These are phyloP conservation scores for Lantana camara DNA, from an alignment of 257 asterid genomes.

Conservation along the genomic window DNA sequence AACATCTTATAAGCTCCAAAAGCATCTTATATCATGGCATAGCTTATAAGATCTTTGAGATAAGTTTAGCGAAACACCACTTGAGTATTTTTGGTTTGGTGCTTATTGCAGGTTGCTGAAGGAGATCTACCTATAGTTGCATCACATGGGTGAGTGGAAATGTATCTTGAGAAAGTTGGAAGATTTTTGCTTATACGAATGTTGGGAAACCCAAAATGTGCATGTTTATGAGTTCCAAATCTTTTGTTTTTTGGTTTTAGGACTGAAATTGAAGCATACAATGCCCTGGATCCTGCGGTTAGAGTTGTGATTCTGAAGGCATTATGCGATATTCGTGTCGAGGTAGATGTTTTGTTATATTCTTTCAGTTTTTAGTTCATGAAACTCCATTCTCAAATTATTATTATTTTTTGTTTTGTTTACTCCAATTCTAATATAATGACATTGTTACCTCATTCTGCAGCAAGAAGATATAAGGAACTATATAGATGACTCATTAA, in stretches of 20 bases:
- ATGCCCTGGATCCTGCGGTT: slow-evolving; percentile 80
- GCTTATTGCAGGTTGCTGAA: slow-evolving; percentile 82
- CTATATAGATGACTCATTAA: slow-evolving; percentile 77
- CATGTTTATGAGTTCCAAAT: slow-evolving; percentile 22
- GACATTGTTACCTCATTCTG: slow-evolving; percentile 41
- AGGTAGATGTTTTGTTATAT: slow-evolving; percentile 48
- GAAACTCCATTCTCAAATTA: background rate
- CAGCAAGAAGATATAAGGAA: slow-evolving; percentile 97
- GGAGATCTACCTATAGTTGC: slow-evolving; percentile 97
- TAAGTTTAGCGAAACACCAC: no score
- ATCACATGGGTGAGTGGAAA: slow-evolving; percentile 83
- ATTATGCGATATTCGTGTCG: slow-evolving; percentile 96
- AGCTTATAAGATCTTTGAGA: no score
- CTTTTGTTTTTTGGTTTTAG: slow-evolving; percentile 37
- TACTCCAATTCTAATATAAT: slow-evolving; percentile 3
- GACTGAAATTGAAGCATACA: slow-evolving; percentile 87
- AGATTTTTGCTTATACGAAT: slow-evolving; percentile 16
- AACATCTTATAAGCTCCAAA: no score
- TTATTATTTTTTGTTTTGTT: background rate
- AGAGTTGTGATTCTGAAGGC: slow-evolving; percentile 96
- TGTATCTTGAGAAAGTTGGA: slow-evolving; percentile 18
- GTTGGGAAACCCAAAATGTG: slow-evolving; percentile 3
- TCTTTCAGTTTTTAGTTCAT: background rate
- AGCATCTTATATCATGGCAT: no score
- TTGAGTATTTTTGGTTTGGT: slow-evolving; percentile 23